Evolutionary conservation across 768 basidiomycete genomes (phyloP), one percentile per base, ranked within the genome.

Genomic region (Hysterangium stoloniferum): DNA sequence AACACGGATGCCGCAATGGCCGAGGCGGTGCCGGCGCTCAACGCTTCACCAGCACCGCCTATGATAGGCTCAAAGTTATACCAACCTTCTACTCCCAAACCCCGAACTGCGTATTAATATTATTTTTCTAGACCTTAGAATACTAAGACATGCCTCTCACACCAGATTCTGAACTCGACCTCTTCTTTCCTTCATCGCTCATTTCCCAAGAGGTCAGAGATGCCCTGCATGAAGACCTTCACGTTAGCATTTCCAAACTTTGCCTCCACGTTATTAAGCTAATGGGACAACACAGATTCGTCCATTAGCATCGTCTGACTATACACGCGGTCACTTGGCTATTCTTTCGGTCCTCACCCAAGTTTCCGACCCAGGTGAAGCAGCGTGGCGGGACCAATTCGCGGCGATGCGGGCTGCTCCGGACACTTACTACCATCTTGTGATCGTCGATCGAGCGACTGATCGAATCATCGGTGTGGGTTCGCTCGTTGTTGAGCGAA

Each of bases 401-500:
- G 64, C 79, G 27, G 70, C 73, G 33, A 68, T 84, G 58, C 77
- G 78, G 54, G 66, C 63, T n/a, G 62, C 69, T 6, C 71, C 76
- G 1, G 59, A 67, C 37, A 86, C 88, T 1, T 96, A 97, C 73
- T 93, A 81, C 68, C 71, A 82, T 43, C 66, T 97, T 60, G 94
- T 94, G 63, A 82, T 98, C 61, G 69, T 95, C 54, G 76, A 84
- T 64, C 78, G 80, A 50, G 62, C 71, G 12, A 76, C 80, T 1
- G 90, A 96, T 71, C 69, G 71, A 57, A 82, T 99, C 62, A 84
- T 94, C 38, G 94, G 74, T 19, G 80, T 84, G 33, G 95, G 94
- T 17, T 77, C 80, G 6, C 71, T 96, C 48, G 80, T 98, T 62
- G 66, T 98, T 56, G 96, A 99, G 68, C 85, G 86, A 69, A 98